These are phyloP conservation scores for Podaxis sp. DNA, from an alignment of 768 basidiomycete species.

Conservation along the genomic window DNA sequence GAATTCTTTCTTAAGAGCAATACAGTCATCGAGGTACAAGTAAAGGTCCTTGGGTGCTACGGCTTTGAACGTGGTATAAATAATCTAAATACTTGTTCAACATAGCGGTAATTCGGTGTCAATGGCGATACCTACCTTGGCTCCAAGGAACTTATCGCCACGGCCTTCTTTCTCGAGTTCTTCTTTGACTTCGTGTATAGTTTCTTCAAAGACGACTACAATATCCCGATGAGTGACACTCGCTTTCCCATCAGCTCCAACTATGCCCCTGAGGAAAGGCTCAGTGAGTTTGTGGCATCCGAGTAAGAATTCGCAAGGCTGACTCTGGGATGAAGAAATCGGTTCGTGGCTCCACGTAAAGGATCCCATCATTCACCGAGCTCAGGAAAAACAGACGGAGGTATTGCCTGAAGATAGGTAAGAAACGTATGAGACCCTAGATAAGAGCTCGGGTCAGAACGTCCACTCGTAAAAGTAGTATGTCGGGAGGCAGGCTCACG, in stretches of 20 bases:
- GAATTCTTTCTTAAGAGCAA: constrained; percentile 70
- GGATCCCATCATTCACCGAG: constrained; percentile 70
- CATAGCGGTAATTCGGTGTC: not conserved
- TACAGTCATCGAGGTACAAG: constrained; percentile 74
- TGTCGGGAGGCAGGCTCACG: constrained; percentile 32
- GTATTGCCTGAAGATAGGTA: constrained; percentile 61
- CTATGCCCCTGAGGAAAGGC: constrained; percentile 45
- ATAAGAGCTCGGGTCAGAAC: not conserved
- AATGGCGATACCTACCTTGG: constrained; percentile 42
- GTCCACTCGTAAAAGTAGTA: not conserved
- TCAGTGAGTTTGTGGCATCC: not conserved
- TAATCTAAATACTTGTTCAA: not conserved
- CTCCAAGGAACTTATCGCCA: constrained; percentile 63
- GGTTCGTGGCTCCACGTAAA: constrained; percentile 67
- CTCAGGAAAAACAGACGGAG: constrained; percentile 60
- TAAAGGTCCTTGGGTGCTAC: constrained; percentile 56
- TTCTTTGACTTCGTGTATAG: constrained; percentile 51
- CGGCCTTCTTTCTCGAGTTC: constrained; percentile 52
- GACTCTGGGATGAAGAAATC: constrained; percentile 59
- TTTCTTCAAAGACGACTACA: constrained; percentile 52
- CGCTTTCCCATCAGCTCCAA: constrained; percentile 53
- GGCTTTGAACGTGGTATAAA: constrained; percentile 36
- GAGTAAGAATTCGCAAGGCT: constrained; percentile 16
- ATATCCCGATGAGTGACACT: constrained; percentile 61
- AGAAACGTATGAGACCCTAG: constrained; percentile 47